Evolutionary conservation across 768 basidiomycete species (phyloP), one percentile per base, ranked within the genome.

Genomic region (Rubroboletus pulcherrimus): DNA sequence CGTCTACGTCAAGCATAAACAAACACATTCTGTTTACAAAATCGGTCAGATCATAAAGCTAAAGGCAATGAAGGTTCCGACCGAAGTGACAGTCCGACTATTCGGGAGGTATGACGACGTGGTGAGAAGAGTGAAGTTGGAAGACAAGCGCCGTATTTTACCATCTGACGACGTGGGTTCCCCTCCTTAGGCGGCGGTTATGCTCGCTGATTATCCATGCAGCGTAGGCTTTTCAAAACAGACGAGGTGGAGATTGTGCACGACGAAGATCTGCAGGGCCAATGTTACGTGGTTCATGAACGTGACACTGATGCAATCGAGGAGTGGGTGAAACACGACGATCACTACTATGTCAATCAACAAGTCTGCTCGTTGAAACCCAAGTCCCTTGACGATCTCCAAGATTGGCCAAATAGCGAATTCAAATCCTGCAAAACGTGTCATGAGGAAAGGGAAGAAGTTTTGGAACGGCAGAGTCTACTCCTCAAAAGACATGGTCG

Each of bases 21-120:
- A 62, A 14, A 59, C 60, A 11, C 59, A 71, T 11, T 53, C 64
- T 15, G 62, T 54, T 26, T 74, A 85, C 41, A 65, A 73, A 6
- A 81, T 90, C 50, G 86, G 77, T 0, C 86, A 87, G 59, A 80
- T 91, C 38, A 57, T 73, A 15, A 63, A 69, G 5, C 65, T 87
- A 19, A 58, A 60, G 40, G 57, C 61, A n/a, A 65, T 64, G 29
- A 61, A 54, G 7, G 41, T 56, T 26, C 61, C 66, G 14, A 54
- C 57, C 9, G 65, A 78, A 40, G 61, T 73, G 4, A 62, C 68
- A 8, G 73, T 87, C 12, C 74, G 62, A 12, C 58, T 72, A n/a
- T 77, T 81, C 40, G 76, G 74, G 2, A 76, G 84, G 3, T 75
- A 77, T 60, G 76, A 81, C 60, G 69, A 78, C 19, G 66, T 74